phyloP scores from a whole-genome alignment of 2,329 filamentous ascomycete genomes.

The Ceratocystis eucalypticola region DNA sequence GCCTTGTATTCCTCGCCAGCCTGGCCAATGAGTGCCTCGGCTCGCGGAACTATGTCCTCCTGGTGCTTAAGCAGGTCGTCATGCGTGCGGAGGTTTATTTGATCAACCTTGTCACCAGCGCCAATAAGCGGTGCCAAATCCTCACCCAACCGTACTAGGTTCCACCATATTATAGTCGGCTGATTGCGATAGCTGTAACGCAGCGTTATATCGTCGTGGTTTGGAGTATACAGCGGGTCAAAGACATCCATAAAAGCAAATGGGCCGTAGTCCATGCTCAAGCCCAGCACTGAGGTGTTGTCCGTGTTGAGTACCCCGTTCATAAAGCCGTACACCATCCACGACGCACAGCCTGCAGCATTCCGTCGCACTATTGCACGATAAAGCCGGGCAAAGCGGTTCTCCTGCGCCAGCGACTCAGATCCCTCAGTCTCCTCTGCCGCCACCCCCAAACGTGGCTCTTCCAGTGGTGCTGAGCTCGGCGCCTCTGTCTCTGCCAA shows the following conservation, averaged over 20 bases:
- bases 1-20: slow-evolving; percentile 78
- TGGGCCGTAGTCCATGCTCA: slow-evolving; percentile 88
- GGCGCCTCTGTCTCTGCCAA: slow-evolving; percentile 39
- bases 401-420: slow-evolving; percentile 51
- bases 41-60: slow-evolving; percentile 56
- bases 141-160: slow-evolving; percentile 82
- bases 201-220: slow-evolving; percentile 81
- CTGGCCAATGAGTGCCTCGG: slow-evolving; percentile 69
- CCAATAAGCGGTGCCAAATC: slow-evolving; percentile 79
- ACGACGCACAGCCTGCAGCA: slow-evolving; percentile 74
- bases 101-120: slow-evolving; percentile 57
- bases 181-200: slow-evolving; percentile 91
- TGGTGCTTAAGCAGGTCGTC: slow-evolving; percentile 28
- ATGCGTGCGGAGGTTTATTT: slow-evolving; percentile 41
- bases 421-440: slow-evolving; percentile 52
- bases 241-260: slow-evolving; percentile 98
- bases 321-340: slow-evolving; percentile 99
- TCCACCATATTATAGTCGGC: slow-evolving; percentile 97
- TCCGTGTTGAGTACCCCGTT: slow-evolving; percentile 97
- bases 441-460: slow-evolving; percentile 39
- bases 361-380: slow-evolving; percentile 77
- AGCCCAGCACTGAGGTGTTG: slow-evolving; percentile 80
- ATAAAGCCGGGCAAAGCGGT: slow-evolving; percentile 76
- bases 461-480: slow-evolving; percentile 22
- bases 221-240: slow-evolving; percentile 86